Conservation (phyloP, 2,329 filamentous ascomycete genomes). For the Coniochaeta prunicola region DNA sequence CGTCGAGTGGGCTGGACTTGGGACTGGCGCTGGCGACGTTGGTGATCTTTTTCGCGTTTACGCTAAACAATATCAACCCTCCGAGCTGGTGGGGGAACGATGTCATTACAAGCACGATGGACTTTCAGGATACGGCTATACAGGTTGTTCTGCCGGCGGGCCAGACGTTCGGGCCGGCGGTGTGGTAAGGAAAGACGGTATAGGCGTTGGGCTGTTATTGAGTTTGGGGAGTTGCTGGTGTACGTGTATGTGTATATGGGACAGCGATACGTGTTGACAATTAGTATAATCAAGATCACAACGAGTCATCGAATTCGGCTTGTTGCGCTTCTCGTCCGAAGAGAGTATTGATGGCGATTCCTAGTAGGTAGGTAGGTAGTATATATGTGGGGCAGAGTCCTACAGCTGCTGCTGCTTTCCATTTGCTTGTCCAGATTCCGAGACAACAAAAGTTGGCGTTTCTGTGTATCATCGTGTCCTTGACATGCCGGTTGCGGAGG, state of each 20-base stretch:
- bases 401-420: not conserved
- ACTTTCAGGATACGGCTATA: constrained; percentile 52
- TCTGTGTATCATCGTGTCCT: no score
- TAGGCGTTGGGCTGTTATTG: not conserved
- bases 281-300: not conserved
- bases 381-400: no score
- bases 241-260: not conserved
- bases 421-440: not conserved
- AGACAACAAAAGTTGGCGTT: not conserved
- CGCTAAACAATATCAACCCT: constrained; percentile 52
- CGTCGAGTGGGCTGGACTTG: constrained; percentile 61
- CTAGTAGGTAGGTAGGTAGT: no score
- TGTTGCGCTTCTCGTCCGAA: not conserved
- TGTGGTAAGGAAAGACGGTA: constrained; percentile 33
- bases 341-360: no score
- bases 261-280: not conserved
- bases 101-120: constrained; percentile 53
- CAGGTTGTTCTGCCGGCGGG: constrained; percentile 44
- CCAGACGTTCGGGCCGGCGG: constrained; percentile 52
- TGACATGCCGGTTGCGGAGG: no score
- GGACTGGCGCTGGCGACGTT: constrained; percentile 61
- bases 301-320: no score
- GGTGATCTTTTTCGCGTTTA: constrained; percentile 63
- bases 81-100: constrained; percentile 66
- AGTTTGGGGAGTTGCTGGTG: not conserved